These are phyloP conservation scores for Penicillium decumbens DNA, from an alignment of 2,329 filamentous ascomycete genomes.

Conservation along the genomic window DNA sequence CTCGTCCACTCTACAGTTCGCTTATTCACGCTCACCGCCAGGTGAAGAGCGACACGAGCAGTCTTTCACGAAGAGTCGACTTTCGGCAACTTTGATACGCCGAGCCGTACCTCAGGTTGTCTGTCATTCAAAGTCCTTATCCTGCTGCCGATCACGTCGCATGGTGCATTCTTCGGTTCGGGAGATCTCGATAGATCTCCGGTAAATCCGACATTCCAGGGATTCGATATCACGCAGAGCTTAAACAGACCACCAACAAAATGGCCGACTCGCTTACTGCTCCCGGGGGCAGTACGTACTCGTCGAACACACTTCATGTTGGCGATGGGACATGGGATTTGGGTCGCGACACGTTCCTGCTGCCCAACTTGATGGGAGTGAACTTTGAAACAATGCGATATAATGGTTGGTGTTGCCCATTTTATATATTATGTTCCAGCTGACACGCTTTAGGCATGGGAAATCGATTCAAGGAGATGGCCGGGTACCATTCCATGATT, in stretches of 20 bases:
- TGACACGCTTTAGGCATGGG: slow-evolving; percentile 54
- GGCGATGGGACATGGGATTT: slow-evolving; percentile 65
- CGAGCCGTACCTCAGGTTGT: background rate
- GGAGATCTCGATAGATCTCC: slow-evolving; percentile 45
- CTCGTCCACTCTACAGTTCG: background rate
- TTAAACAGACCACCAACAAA: slow-evolving; percentile 7
- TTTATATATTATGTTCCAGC: slow-evolving; percentile 10
- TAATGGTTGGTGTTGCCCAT: slow-evolving; percentile 50
- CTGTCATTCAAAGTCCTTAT: slow-evolving; percentile 14
- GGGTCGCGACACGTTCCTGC: slow-evolving; percentile 57
- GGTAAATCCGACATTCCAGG: slow-evolving; percentile 39
- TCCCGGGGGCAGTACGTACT: slow-evolving; percentile 58
- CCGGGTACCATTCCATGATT: slow-evolving; percentile 56
- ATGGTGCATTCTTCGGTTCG: slow-evolving; percentile 43
- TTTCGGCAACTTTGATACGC: background rate
- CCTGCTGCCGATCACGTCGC: slow-evolving; percentile 24
- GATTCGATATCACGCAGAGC: slow-evolving; percentile 21
- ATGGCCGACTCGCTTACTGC: slow-evolving; percentile 48
- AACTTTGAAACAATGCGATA: slow-evolving; percentile 65
- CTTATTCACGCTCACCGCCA: background rate
- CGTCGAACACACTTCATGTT: slow-evolving; percentile 58
- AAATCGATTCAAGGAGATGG: slow-evolving; percentile 58
- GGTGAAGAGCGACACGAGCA: background rate
- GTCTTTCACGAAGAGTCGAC: background rate
- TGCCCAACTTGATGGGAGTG: slow-evolving; percentile 60